Conservation (phyloP, 176 grass and related monocot genomes). For the Pharus latifolius region DNA sequence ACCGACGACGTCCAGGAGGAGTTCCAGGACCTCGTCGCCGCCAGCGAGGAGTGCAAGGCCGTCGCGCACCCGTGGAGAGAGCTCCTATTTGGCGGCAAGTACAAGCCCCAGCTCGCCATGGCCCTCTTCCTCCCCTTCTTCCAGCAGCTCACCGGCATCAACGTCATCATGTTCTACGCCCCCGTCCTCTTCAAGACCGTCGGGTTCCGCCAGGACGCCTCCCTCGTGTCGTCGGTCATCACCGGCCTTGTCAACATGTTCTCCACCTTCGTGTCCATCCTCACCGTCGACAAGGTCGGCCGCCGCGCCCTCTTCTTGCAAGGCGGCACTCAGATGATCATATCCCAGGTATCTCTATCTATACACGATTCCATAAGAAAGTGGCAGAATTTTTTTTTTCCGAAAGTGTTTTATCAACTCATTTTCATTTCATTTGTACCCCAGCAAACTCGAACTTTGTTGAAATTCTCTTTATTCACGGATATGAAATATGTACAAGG, state of each 20-base stretch:
- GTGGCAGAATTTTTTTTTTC: too few relatives aligned
- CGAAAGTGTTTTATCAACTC: too few relatives aligned
- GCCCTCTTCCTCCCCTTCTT: constrained; percentile 30
- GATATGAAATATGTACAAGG: too few relatives aligned
- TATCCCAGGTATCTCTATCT: constrained; percentile 39
- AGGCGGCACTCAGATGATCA: constrained; percentile 54
- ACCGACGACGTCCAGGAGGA: constrained; percentile 24
- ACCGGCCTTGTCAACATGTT: constrained; percentile 43
- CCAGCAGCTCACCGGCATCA: constrained; percentile 58
- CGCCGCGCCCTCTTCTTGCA: constrained; percentile 46
- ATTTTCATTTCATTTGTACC: too few relatives aligned
- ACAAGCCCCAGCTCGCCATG: constrained; percentile 36
- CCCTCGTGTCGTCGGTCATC: constrained; percentile 43
- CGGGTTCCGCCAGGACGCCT: constrained; percentile 27
- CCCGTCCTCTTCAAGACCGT: constrained; percentile 37
- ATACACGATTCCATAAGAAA: too few relatives aligned
- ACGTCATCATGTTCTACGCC: constrained; percentile 80
- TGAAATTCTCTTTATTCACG: too few relatives aligned
- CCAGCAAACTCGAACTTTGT: too few relatives aligned
- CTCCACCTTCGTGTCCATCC: constrained; percentile 40
- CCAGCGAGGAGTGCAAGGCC: constrained; percentile 18
- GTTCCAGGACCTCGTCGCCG: constrained; percentile 17
- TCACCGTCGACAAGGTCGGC: constrained; percentile 41
- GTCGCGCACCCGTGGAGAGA: constrained; percentile 31
- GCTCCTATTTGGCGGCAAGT: constrained; percentile 32